Base-by-base conservation (phyloP, 2,329 filamentous ascomycete species). In the Neopestalotiopsis rosae region DNA sequence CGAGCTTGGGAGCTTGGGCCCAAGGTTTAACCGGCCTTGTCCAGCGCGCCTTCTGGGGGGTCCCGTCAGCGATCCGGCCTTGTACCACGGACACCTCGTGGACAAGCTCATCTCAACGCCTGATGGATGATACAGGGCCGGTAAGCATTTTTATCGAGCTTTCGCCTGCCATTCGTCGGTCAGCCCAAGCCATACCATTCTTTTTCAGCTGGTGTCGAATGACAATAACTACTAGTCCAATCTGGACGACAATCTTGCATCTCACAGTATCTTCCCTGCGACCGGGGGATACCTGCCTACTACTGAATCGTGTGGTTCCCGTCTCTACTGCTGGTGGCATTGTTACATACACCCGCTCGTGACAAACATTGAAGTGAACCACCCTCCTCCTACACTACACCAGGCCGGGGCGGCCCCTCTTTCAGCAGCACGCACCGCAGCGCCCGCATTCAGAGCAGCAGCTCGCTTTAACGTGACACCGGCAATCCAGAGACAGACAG, bases 401-500 rank as follows among this genome's bases (percentile, higher is more conserved):
- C 30, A 61, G 28, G 24, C 32, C 58, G 66, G 68, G 45, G 45
- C n/a, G 45, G 45, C 45, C 45, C 45, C 66, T 66, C 56, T 66
- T 58, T 34, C 63, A 67, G 66, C 58, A 67, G 57, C 49, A 30
- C 13, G 56, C 68, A 62, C 45, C 45, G 20, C 45, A 52, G 20
- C 17, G 45, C 34, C 34, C 34, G 45, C 45, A 34, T 13, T n/a
- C 65, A 40, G 58, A 69, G 66, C 69, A 68, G 66, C 75, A 71
- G 69, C 71, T 69, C 73, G 69, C 66, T 69, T 72, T 73, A 74
- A 75, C 71, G 71, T 76, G 71, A 75, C 69, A 68, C 72, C 71
- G 72, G 70, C 71, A 71, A 76, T 73, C 74, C 68, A 71, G 75
- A 71, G 66, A 58, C 20, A 71, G 66, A 58, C 20, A 59, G n/a